These are phyloP conservation scores for Candida vaughaniae DNA, from an alignment of 805 yeast genomes.

Conservation along the genomic window DNA sequence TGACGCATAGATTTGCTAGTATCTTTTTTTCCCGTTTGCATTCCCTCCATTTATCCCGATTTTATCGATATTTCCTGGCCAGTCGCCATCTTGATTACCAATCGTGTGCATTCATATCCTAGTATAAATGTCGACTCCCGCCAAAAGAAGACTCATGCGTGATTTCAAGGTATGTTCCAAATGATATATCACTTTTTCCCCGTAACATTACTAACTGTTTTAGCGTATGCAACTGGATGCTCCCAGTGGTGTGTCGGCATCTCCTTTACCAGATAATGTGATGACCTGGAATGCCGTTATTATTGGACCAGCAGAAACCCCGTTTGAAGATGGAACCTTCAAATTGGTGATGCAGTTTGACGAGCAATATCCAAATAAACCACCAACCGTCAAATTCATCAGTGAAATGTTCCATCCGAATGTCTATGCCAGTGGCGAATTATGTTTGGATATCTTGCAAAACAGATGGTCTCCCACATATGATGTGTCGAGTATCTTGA, in stretches of 20 bases:
- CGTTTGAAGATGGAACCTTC: slow-evolving; percentile 97
- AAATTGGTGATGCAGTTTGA: slow-evolving; percentile 83
- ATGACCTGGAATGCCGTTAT: slow-evolving; percentile 98
- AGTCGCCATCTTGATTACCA: too few relatives aligned
- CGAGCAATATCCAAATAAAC: slow-evolving; percentile 97
- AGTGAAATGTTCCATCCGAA: slow-evolving; percentile 98
- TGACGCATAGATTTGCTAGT: too few relatives aligned
- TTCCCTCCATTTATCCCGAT: too few relatives aligned
- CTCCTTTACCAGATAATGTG: slow-evolving; percentile 95
- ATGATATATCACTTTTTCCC: too few relatives aligned
- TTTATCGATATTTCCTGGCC: too few relatives aligned
- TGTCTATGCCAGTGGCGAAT: slow-evolving; percentile 92
- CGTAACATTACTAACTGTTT: too few relatives aligned
- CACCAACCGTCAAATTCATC: slow-evolving; percentile 87
- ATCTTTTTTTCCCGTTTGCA: too few relatives aligned
- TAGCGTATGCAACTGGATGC: slow-evolving; percentile 96
- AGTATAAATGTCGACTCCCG: slow-evolving; percentile 99
- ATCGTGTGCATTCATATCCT: too few relatives aligned
- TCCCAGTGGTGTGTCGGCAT: slow-evolving; percentile 96
- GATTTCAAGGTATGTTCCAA: slow-evolving; percentile 90
- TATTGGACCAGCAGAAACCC: slow-evolving; percentile 96
- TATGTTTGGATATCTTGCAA: slow-evolving; percentile 92
- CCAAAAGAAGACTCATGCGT: slow-evolving; percentile 98
- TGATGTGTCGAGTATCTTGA: slow-evolving; percentile 92
- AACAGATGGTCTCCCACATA: slow-evolving; percentile 99